These are phyloP conservation scores for Casuarina cunninghamiana DNA, from an alignment of 306 rosid species.

Conservation along the genomic window DNA sequence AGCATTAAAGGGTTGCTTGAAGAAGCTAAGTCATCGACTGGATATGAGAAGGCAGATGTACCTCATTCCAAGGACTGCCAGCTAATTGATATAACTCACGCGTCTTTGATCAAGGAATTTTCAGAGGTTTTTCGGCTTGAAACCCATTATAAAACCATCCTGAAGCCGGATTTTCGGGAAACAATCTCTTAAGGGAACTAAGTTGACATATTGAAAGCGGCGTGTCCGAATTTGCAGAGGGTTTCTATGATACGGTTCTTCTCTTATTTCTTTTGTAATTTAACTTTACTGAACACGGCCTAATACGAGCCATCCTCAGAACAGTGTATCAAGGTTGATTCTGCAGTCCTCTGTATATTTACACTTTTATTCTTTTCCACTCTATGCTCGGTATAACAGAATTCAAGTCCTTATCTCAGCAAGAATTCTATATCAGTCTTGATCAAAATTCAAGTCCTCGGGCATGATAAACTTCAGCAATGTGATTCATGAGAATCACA, in stretches of 20 bases:
- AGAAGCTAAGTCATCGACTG: conserved; percentile 24
- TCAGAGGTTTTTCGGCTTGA: conserved; percentile 57
- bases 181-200: conserved; percentile 3
- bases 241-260: too few species aligned
- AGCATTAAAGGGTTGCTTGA: conserved; percentile 54
- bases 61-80: conserved; percentile 29
- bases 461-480: too few species aligned
- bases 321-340: too few species aligned
- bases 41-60: conserved; percentile 17
- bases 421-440: too few species aligned
- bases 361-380: too few species aligned
- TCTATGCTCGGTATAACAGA: too few species aligned
- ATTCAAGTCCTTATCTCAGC: too few species aligned
- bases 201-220: not conserved
- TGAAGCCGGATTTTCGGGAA: conserved; percentile 26
- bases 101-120: conserved; percentile 59
- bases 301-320: not conserved
- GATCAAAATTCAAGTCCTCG: too few species aligned
- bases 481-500: too few species aligned
- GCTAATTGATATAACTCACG: conserved; percentile 47
- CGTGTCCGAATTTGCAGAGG: not conserved
- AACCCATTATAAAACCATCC: conserved; percentile 37
- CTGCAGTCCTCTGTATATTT: too few species aligned
- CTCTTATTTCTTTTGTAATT: too few species aligned
- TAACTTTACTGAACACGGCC: too few species aligned